Evolutionary conservation across 192 early-diverging fungal genomes (phyloP), one percentile per base, ranked within the genome.

Genomic region (Dispira parvispora): DNA sequence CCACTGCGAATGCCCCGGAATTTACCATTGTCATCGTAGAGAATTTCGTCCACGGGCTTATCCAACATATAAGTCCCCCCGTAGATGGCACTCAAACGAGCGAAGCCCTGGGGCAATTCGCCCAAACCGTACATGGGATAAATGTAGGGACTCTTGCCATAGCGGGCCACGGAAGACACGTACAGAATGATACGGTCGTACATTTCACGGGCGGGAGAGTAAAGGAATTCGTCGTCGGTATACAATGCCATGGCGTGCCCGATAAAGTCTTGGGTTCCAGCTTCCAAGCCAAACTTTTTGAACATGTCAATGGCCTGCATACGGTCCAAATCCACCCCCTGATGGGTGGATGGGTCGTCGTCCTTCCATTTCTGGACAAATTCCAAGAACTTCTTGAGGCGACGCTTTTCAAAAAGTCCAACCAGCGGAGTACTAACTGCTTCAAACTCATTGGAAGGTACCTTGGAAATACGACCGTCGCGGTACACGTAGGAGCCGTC

Each of bases 51-150:
- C 43, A 94, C 83, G 54, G 82, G 78, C 69, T 90, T 93, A 70
- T 84, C 85, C 43, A 99, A 80, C 97, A 99, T 99, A 76, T 98
- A 99, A 20, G 97, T 99, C 66, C 95, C 97, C 18, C 95, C 94
- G 66, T 97, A 99, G 64, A 99, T 90, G 45, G 97, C 97, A 72
- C 87, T 89, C 67, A 99, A 75, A 57, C 92, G 80, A 62, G 97
- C 94, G 80, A 99, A 99, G 32, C 89, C 85, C 77, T 99, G 97
- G 47, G 97, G 95, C 42, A 99, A 74, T 67, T 99, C 97, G 62
- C 95, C 95, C 56, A 99, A 80, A 53, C 97, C 97, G 65, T 95
- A 96, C 65, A 92, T 78, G 63, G 95, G 97, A 75, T 99, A 99
- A 69, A 99, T 92, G 75, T 98, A 99, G 43, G 97, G 97, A 65